Base-by-base conservation (phyloP, 805 yeast genomes). In the Starmerella riodocensis region DNA sequence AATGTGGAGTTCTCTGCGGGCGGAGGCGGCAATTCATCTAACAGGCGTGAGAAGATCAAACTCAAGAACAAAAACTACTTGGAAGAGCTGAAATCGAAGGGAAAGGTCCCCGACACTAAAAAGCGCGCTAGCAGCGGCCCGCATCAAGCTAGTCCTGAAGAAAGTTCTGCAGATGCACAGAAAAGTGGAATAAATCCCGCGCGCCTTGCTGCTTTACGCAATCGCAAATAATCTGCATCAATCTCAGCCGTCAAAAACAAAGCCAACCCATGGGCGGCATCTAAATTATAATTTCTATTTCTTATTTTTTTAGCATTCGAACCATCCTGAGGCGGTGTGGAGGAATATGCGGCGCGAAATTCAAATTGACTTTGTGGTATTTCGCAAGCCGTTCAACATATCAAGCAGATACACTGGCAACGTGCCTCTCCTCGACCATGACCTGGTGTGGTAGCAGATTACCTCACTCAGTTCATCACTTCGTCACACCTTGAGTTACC, bases 1-100 rank as follows among this genome's bases (percentile, higher is more conserved):
- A 91, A 91, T 55, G 96, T 91, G 26, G 98, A 91, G 58, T 68
- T 91, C 52, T 91, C 97, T 2, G 98, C 84, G 36, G 98, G 98
- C 41, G 98, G 98, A 30, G 98, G 98, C 34, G 96, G 96, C 41
- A 88, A 88, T 57, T 76, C 93, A 8, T 63, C 69, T 42, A 67
- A 64, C 39, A 53, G 69, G 12, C 41, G 51, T 34, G 69, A 71
- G 40, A 91, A 91, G 60, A 68, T 91, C 51, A 73, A 74, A 53
- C 71, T 70, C 35, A 88, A 88, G 66, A 88, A 88, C 57, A 78
- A 72, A 32, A 77, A 76, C 53, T 62, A 86, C 51, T 70, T 69
- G 32, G 77, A 67, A 21, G 94, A 86, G 54, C 70, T 93, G 51
- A 61, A 53, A 45, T 63, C 57, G 43, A 65, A 56, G 34, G 56